These are phyloP conservation scores for Solanum microdontum DNA, from an alignment of 257 asterid genomes.

Conservation along the genomic window DNA sequence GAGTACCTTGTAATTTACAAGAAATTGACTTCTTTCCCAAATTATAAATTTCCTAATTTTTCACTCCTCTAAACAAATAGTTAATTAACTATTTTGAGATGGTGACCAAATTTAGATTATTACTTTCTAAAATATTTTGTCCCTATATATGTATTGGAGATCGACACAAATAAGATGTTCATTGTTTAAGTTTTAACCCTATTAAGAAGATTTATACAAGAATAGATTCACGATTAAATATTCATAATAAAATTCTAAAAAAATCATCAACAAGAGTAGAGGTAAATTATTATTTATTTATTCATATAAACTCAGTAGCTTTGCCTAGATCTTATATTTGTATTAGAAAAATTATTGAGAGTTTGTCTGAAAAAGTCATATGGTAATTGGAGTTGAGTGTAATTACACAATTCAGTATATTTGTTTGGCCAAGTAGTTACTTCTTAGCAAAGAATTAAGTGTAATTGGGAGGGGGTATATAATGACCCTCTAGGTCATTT, in stretches of 20 bases:
- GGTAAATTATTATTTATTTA: neutral
- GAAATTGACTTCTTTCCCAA: neutral
- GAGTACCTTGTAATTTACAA: neutral
- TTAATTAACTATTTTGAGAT: neutral
- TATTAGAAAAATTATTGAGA: too few species aligned
- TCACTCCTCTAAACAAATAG: neutral
- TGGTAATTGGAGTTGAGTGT: too few species aligned
- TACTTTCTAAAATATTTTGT: neutral
- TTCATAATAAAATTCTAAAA: neutral
- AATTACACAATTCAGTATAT: too few species aligned
- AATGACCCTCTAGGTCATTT: too few species aligned
- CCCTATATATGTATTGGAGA: neutral
- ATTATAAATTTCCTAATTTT: neutral
- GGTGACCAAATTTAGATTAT: neutral
- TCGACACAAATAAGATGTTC: neutral
- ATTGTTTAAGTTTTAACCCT: too few species aligned
- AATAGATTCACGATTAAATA: neutral
- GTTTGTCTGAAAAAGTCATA: too few species aligned
- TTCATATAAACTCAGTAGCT: neutral
- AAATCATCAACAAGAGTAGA: neutral
- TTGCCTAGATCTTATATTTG: too few species aligned
- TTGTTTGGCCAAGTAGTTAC: too few species aligned
- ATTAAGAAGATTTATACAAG: neutral
- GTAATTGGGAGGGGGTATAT: too few species aligned
- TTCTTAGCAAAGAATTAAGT: too few species aligned